phyloP scores from a whole-genome alignment of 2,329 filamentous ascomycete genomes.

The Clarireedia hainanense region DNA sequence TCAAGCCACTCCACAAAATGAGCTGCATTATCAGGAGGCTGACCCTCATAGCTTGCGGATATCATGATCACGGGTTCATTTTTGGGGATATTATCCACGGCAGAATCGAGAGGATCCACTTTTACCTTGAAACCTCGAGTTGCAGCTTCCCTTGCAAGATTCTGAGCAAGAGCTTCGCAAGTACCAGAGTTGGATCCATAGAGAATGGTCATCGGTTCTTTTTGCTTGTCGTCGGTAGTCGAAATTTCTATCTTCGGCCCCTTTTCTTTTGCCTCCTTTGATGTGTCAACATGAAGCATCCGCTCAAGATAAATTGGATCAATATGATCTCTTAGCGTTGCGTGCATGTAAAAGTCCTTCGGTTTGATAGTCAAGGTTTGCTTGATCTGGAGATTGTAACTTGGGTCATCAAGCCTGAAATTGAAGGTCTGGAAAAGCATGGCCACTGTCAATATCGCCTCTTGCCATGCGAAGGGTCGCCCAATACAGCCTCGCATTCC shows the following conservation, averaged over 20 bases:
- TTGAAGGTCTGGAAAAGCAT: slow-evolving; percentile 66
- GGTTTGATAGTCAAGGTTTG: slow-evolving; percentile 56
- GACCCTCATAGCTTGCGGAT: slow-evolving; percentile 65
- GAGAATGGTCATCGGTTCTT: slow-evolving; percentile 47
- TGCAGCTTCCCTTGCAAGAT: slow-evolving; percentile 50
- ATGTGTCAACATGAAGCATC: slow-evolving; percentile 23
- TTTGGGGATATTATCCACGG: slow-evolving; percentile 50
- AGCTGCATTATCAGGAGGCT: slow-evolving; percentile 64
- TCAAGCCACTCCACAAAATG: slow-evolving; percentile 63
- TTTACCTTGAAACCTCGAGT: slow-evolving; percentile 48
- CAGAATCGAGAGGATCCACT: slow-evolving; percentile 52
- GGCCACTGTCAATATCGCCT: slow-evolving; percentile 53
- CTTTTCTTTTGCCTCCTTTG: background rate
- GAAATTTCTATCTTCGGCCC: background rate
- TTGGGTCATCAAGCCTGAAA: slow-evolving; percentile 52
- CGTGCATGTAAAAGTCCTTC: slow-evolving; percentile 55
- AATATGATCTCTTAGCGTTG: slow-evolving; percentile 38
- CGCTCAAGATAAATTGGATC: slow-evolving; percentile 37
- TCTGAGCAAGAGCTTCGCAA: slow-evolving; percentile 61
- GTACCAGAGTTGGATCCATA: slow-evolving; percentile 72
- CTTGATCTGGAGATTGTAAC: slow-evolving; percentile 48
- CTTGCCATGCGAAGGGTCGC: slow-evolving; percentile 68
- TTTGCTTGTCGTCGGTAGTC: background rate
- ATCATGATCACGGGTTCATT: slow-evolving; percentile 58
- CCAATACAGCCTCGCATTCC: slow-evolving; percentile 67